These are phyloP conservation scores for Ceratocystis cubensis DNA, from an alignment of 2,329 filamentous ascomycete species.

Conservation along the genomic window DNA sequence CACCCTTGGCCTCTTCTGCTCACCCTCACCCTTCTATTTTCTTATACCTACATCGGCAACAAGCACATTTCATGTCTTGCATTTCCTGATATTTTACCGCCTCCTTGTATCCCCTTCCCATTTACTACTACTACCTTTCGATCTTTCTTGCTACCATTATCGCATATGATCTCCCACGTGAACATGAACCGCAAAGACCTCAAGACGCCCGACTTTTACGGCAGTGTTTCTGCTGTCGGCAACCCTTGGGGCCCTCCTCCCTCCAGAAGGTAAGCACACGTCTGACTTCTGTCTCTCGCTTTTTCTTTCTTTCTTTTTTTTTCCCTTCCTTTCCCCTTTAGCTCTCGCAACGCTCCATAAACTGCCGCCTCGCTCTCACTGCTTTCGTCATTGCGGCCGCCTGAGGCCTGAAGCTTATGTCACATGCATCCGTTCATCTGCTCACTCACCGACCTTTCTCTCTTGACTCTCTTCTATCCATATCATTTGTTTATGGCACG, in stretches of 20 bases:
- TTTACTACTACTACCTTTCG: constrained; percentile 7
- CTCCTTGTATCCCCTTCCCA: background rate
- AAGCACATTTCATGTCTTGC: constrained; percentile 2
- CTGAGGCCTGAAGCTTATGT: background rate
- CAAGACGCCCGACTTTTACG: constrained; percentile 20
- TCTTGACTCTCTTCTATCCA: background rate
- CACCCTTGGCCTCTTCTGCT: background rate
- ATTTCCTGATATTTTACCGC: constrained; percentile 3
- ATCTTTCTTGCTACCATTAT: background rate
- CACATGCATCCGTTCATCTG: background rate
- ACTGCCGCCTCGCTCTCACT: background rate
- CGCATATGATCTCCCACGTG: constrained; percentile 11
- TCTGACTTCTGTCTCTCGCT: background rate
- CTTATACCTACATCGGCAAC: background rate
- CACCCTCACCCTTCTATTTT: background rate
- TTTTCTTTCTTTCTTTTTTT: background rate
- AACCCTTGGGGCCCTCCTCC: constrained; percentile 20
- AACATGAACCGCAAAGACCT: constrained; percentile 22
- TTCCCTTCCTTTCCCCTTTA: background rate
- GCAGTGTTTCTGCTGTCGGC: constrained; percentile 14
- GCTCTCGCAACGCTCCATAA: background rate
- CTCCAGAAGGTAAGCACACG: constrained; percentile 18
- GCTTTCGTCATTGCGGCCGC: background rate
- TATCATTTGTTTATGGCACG: background rate
- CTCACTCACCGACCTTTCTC: background rate